These are phyloP conservation scores for Persicaria maculosa DNA, from an alignment of 148 eudicot genomes.

Conservation along the genomic window DNA sequence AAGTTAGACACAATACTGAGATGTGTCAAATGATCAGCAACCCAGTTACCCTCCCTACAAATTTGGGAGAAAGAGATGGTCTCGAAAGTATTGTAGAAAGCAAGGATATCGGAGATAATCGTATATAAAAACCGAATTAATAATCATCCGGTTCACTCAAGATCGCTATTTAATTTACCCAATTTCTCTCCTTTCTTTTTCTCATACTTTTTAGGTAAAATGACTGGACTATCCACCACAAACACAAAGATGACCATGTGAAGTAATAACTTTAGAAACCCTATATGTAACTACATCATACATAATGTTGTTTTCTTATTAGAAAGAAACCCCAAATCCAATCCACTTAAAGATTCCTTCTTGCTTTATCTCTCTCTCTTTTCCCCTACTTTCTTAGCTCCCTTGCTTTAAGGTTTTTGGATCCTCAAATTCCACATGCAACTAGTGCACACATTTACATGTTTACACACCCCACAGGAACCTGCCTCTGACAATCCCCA, in stretches of 20 bases:
- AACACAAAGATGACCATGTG: not conserved
- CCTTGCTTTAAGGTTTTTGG: not conserved
- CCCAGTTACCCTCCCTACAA: too few relatives aligned
- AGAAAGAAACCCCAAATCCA: not conserved
- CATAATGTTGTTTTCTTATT: not conserved
- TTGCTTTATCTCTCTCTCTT: not conserved
- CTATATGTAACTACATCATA: not conserved
- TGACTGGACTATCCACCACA: slow-evolving; percentile 2
- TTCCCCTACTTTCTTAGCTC: not conserved
- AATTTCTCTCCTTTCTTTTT: too few relatives aligned
- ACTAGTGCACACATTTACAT: not conserved
- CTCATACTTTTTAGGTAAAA: not conserved
- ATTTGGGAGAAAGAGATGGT: too few relatives aligned
- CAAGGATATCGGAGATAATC: too few relatives aligned
- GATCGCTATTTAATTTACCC: not conserved
- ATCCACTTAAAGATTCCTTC: slow-evolving; percentile 8
- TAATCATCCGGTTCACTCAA: not conserved
- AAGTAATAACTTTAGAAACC: slow-evolving; percentile 1
- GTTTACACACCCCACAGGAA: not conserved
- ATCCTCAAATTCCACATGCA: not conserved
- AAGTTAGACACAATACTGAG: too few relatives aligned
- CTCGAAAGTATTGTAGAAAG: too few relatives aligned
- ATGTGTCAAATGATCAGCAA: too few relatives aligned
- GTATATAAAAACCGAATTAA: too few relatives aligned
- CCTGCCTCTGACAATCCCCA: not conserved